Evolutionary conservation across 2,329 filamentous ascomycete genomes (phyloP).

Genomic region (Alternaria arbusti): DNA sequence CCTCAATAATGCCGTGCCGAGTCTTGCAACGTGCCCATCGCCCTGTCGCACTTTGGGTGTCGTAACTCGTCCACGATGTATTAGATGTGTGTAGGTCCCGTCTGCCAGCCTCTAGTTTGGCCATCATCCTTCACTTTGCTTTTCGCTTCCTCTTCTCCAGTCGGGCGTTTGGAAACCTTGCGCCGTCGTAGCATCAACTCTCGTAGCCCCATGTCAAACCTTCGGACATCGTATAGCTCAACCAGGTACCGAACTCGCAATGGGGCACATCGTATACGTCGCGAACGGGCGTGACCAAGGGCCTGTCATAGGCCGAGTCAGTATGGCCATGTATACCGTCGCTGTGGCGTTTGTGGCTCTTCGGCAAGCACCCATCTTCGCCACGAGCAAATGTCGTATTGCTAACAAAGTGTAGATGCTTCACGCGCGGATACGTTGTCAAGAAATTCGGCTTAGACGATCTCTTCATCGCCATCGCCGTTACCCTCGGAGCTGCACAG

Average conservation of each 20-base stretch:
- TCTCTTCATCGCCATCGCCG: conserved; percentile 32
- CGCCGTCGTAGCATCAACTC: not conserved
- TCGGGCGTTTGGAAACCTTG: not conserved
- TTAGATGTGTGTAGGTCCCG: conserved; percentile 11
- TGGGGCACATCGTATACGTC: conserved; percentile 30
- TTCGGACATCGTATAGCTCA: conserved; percentile 11
- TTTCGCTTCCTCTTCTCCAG: not conserved
- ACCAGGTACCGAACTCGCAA: conserved; percentile 6
- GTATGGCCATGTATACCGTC: conserved; percentile 27
- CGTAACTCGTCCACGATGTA: conserved; percentile 8
- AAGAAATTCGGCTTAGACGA: conserved; percentile 36
- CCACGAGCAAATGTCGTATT: not conserved
- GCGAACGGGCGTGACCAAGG: conserved; percentile 21
- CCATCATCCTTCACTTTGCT: not conserved
- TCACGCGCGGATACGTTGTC: conserved; percentile 33
- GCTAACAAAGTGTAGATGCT: conserved; percentile 22
- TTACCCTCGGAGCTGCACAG: conserved; percentile 32
- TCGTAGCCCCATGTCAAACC: conserved; percentile 16
- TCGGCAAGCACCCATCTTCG: conserved; percentile 12
- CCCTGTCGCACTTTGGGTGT: conserved; percentile 9
- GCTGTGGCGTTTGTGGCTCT: conserved; percentile 31
- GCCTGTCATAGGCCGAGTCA: conserved; percentile 30
- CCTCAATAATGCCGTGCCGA: conserved; percentile 6
- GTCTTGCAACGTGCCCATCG: conserved; percentile 7
- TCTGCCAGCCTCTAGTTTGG: not conserved